Percentiles rank a stretch among this genome's conserved stretches.
phyloP scores from a whole-genome alignment of 306 rosid genomes.

The Amphicarpaea edgeworthii region DNA sequence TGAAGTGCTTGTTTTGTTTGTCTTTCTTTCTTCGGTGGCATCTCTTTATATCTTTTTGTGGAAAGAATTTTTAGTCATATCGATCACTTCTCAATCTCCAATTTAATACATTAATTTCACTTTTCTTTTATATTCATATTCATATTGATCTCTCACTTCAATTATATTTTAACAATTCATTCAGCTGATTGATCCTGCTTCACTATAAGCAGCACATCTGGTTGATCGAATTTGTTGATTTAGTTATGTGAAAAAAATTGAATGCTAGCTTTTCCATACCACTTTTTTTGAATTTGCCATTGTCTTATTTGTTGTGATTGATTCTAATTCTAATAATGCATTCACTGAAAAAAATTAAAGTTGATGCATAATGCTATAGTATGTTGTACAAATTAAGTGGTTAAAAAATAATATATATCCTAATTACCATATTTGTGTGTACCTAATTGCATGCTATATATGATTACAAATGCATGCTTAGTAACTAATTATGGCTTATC shows the following conservation, averaged over 20 bases:
- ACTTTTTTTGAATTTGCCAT: background rate
- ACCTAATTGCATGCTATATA: background rate
- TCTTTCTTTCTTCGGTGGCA: slow-evolving; percentile 50
- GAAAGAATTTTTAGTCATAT: no score
- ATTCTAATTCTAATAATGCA: background rate
- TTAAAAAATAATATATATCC: background rate
- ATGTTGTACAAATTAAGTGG: background rate
- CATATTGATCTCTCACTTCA: background rate
- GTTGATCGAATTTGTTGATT: background rate
- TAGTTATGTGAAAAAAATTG: no score
- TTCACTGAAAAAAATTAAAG: background rate
- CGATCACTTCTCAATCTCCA: no score
- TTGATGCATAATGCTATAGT: background rate
- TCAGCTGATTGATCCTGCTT: slow-evolving; percentile 15
- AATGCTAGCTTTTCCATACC: no score
- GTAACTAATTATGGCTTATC: background rate
- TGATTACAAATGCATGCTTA: no score
- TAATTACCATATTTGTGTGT: background rate
- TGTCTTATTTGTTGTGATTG: background rate
- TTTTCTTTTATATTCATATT: background rate
- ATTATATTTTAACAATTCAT: slow-evolving; percentile 21
- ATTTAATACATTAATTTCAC: no score
- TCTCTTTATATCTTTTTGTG: slow-evolving; percentile 37
- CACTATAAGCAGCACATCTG: background rate
- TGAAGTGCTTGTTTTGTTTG: slow-evolving; percentile 61